Evolutionary conservation across 2,329 filamentous ascomycete genomes (phyloP).

Genomic region (Aureobasidium sp.): DNA sequence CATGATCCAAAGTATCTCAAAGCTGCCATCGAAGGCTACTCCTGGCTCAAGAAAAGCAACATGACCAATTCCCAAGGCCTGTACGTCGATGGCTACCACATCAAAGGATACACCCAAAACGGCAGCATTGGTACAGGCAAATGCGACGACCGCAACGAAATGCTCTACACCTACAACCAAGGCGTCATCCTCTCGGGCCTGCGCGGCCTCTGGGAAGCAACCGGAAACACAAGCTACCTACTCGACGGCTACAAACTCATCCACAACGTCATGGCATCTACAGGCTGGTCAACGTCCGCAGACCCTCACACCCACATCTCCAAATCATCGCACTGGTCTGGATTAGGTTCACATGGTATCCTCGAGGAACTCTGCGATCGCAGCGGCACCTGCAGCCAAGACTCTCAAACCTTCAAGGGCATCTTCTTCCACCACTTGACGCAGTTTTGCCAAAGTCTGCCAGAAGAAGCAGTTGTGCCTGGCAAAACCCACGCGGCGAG

Average conservation of each 20-base stretch:
- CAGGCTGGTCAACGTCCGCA: slow-evolving; percentile 58
- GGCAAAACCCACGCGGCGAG: slow-evolving; percentile 37
- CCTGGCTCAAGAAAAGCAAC: slow-evolving; percentile 59
- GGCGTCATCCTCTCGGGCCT: slow-evolving; percentile 80
- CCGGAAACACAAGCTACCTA: slow-evolving; percentile 64
- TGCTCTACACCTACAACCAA: slow-evolving; percentile 95
- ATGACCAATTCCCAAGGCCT: slow-evolving; percentile 62
- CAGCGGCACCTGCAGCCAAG: slow-evolving; percentile 66
- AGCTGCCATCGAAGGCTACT: slow-evolving; percentile 58
- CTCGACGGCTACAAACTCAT: slow-evolving; percentile 74
- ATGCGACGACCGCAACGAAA: slow-evolving; percentile 75
- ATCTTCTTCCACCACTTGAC: slow-evolving; percentile 89
- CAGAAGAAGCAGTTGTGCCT: slow-evolving; percentile 35
- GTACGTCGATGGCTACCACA: slow-evolving; percentile 84
- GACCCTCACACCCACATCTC: not conserved
- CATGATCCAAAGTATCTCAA: slow-evolving; percentile 69
- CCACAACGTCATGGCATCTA: slow-evolving; percentile 65
- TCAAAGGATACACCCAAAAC: slow-evolving; percentile 54
- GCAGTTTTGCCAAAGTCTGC: slow-evolving; percentile 65
- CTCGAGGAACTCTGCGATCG: slow-evolving; percentile 80
- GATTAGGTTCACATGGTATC: slow-evolving; percentile 69
- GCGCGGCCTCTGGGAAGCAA: slow-evolving; percentile 72
- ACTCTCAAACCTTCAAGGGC: slow-evolving; percentile 86
- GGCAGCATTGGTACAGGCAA: slow-evolving; percentile 57
- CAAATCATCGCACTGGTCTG: slow-evolving; percentile 50